A percentile compares a stretch with the other conserved stretches of the same genome.
These are phyloP conservation scores for Exophiala xenobiotica DNA, from an alignment of 2,329 filamentous ascomycete species.

Conservation along the genomic window DNA sequence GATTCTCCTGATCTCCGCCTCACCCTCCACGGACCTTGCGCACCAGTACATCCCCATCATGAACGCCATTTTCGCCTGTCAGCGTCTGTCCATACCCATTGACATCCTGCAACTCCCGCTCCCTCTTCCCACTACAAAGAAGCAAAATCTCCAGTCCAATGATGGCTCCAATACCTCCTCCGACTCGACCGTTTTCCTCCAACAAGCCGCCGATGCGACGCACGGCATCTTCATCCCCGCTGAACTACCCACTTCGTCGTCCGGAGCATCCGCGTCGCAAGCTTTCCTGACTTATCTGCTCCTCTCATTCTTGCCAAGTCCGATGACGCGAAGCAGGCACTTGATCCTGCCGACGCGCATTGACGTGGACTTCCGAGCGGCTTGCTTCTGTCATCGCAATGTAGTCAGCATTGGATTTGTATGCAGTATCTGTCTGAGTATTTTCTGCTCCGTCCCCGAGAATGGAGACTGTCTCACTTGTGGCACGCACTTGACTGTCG, in stretches of 20 bases:
- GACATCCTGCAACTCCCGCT: conserved; percentile 75
- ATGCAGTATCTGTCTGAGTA: conserved; percentile 93
- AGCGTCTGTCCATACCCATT: conserved; percentile 82
- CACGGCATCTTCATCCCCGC: conserved; percentile 67
- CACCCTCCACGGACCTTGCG: conserved; percentile 80
- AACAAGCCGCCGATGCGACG: conserved; percentile 80
- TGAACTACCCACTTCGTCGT: conserved; percentile 12
- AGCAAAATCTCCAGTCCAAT: too few species aligned
- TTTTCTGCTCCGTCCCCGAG: conserved; percentile 71
- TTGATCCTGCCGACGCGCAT: conserved; percentile 78
- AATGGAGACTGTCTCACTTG: conserved; percentile 77
- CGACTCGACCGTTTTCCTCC: conserved; percentile 73
- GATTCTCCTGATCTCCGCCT: conserved; percentile 87
- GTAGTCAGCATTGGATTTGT: conserved; percentile 93
- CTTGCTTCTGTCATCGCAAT: conserved; percentile 91
- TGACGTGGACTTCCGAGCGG: conserved; percentile 93
- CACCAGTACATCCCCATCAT: conserved; percentile 96
- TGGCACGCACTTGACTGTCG: conserved; percentile 74
- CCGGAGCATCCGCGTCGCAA: conserved; percentile 51
- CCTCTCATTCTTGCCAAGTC: conserved; percentile 84
- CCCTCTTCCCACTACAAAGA: conserved; percentile 7
- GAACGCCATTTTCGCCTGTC: conserved; percentile 96
- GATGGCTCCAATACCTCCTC: conserved; percentile 8
- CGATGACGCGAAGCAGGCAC: conserved; percentile 56
- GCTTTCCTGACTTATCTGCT: conserved; percentile 90